Evolutionary conservation across 23 red algal species (phyloP).

Genomic region (Gracilaria domingensis): DNA sequence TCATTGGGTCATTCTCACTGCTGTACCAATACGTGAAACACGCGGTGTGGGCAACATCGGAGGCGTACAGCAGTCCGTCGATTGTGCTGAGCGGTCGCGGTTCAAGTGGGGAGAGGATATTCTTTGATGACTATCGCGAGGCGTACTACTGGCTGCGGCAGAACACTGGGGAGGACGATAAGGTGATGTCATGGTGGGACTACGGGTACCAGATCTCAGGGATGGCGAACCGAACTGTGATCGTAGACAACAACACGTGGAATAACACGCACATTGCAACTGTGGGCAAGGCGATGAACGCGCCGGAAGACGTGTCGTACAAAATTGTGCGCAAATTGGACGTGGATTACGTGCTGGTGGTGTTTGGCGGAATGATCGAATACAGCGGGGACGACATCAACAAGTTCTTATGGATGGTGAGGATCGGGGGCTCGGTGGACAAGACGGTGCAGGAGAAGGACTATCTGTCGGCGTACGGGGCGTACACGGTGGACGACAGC

Average conservation of each 20-base stretch:
- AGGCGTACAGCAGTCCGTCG: constrained; percentile 91
- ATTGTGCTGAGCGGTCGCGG: constrained; percentile 80
- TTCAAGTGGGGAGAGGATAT: constrained; percentile 78
- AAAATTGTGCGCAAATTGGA: constrained; percentile 92
- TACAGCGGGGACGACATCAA: constrained; percentile 98
- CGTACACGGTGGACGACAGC: constrained; percentile 78
- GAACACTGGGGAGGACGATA: constrained; percentile 89
- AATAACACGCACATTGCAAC: constrained; percentile 99
- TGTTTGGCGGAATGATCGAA: constrained; percentile 96
- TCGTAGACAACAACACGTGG: constrained; percentile 99
- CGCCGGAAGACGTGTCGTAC: constrained; percentile 88
- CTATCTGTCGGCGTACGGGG: constrained; percentile 86
- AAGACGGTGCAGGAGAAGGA: constrained; percentile 86
- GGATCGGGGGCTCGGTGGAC: constrained; percentile 94
- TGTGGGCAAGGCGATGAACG: constrained; percentile 93
- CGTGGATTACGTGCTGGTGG: constrained; percentile 97
- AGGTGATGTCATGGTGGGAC: constrained; percentile 99
- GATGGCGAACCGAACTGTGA: constrained; percentile 95
- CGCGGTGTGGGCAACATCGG: constrained; percentile 85
- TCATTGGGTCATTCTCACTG: constrained; percentile 62
- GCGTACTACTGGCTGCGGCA: constrained; percentile 99
- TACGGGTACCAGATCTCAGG: constrained; percentile 99
- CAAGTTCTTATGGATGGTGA: constrained; percentile 99
- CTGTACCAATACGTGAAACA: constrained; percentile 84
- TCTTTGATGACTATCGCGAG: constrained; percentile 98